Evolutionary conservation across 169 alveolate genomes (phyloP), one percentile per base, ranked within the genome.

Genomic region (Cryptosporidium meleagridis): DNA sequence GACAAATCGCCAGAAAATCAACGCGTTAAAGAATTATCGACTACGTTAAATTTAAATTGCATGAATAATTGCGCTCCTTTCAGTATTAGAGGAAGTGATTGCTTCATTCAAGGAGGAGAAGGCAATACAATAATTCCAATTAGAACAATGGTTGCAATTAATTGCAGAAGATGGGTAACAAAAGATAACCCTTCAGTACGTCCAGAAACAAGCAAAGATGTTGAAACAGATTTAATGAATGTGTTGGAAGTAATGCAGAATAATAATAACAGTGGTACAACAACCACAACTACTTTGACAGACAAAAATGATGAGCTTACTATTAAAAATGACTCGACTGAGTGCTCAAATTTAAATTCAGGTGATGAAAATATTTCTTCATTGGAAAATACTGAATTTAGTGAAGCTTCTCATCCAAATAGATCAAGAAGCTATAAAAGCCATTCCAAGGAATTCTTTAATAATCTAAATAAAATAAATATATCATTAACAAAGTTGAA

Each of bases 131-230:
- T 80, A 10, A 80, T 80, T 26, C 89, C 89, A 18, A 80, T 80
- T 29, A 59, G 89, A 45, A 80, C 89, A 62, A 80, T 80, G 89
- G 89, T 80, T 35, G 89, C 89, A 45, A 80, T 80, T 44, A 80
- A 80, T 21, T 80, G 89, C 44, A 59, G 89, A 26, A 59, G 89
- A 45, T 80, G 89, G 89, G 89, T 80, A 18, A 45, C 73, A 41
- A 80, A 80, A 65, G 89, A 80, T 62, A 65, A 80, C 65, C 73
- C 89, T 41, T 61, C 80, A 23, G 18, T 62, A 31, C 29, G 65
- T 4, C 75, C 89, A 26, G 89, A 80, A 65, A 80, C 89, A 58
- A 80, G 75, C 59, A 80, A 80, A 29, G 68, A 23, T 41, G 68
- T 80, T 59, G 89, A 80, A 21, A 29, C 18, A 18, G 75, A 62